These are phyloP conservation scores for Batrachochytrium dendrobatidis DNA, from an alignment of 371 early-diverging fungal species.

Conservation along the genomic window DNA sequence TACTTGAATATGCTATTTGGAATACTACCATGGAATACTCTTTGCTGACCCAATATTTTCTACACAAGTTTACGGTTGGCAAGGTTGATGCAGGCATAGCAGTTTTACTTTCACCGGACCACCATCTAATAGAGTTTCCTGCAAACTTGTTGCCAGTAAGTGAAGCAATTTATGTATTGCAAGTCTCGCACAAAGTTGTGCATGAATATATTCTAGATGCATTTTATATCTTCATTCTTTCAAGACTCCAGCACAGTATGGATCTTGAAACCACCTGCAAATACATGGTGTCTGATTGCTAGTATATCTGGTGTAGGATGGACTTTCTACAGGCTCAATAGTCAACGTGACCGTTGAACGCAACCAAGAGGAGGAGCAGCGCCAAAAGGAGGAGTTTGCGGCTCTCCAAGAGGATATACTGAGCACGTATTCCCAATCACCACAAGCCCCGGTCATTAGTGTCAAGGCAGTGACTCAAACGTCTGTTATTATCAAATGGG, in stretches of 20 bases:
- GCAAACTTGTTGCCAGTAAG: conserved; percentile 79
- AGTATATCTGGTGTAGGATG: conserved; percentile 40
- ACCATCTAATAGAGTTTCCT: conserved; percentile 96
- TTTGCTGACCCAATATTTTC: too few species aligned
- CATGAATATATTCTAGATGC: too few species aligned
- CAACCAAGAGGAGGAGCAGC: conserved; percentile 73
- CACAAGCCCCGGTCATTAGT: conserved; percentile 67
- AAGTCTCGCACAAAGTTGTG: conserved; percentile 7
- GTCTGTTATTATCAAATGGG: conserved; percentile 83
- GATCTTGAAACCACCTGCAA: background rate
- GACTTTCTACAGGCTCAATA: conserved; percentile 86
- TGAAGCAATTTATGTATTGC: background rate
- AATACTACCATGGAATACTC: too few species aligned
- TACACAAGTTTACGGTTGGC: conserved; percentile 72
- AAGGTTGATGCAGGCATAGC: conserved; percentile 89
- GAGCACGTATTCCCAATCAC: conserved; percentile 61
- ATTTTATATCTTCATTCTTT: too few species aligned
- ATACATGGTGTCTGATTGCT: background rate
- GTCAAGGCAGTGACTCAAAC: conserved; percentile 81
- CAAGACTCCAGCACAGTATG: too few species aligned
- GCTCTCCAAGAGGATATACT: conserved; percentile 78
- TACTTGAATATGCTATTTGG: too few species aligned
- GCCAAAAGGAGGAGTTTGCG: conserved; percentile 73
- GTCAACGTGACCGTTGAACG: conserved; percentile 88
- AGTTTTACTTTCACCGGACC: conserved; percentile 80